A percentile compares a stretch with the other conserved stretches of the same genome.
Conservation (phyloP, 495 filamentous ascomycete genomes). For the Trichoderma virens region DNA sequence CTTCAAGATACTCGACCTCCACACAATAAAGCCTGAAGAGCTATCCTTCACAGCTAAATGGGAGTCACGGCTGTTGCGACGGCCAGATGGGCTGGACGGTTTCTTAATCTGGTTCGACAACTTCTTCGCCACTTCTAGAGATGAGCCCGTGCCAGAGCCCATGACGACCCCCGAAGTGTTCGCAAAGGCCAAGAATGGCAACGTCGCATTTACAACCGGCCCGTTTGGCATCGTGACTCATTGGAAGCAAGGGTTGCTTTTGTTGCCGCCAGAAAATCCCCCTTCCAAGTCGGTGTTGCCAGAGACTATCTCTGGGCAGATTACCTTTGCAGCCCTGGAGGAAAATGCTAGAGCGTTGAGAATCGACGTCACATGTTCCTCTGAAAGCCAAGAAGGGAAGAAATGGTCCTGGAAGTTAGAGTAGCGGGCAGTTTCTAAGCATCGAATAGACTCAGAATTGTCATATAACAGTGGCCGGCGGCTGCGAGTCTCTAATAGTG, state of each 20-base stretch:
- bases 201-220: conserved; percentile 67
- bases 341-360: conserved; percentile 40
- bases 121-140: conserved; percentile 53
- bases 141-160: conserved; percentile 14
- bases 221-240: conserved; percentile 72
- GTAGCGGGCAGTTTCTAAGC: not conserved
- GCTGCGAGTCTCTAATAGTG: conserved; percentile 47
- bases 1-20: conserved; percentile 70
- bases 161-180: conserved; percentile 25
- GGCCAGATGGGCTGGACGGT: conserved; percentile 59
- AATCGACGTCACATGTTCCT: conserved; percentile 36
- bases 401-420: conserved; percentile 9
- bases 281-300: conserved; percentile 20
- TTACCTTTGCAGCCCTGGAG: conserved; percentile 39
- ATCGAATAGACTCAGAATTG: not conserved
- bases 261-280: conserved; percentile 28
- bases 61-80: conserved; percentile 33
- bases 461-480: conserved; percentile 16
- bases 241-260: conserved; percentile 73
- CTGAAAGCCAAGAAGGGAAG: conserved; percentile 16
- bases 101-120: conserved; percentile 76
- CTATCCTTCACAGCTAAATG: conserved; percentile 70
- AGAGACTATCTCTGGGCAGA: conserved; percentile 33
- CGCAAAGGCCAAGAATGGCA: conserved; percentile 29
- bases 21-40: conserved; percentile 65